Conservation (phyloP, 2,329 filamentous ascomycete species). For the Diaporthe sp. region DNA sequence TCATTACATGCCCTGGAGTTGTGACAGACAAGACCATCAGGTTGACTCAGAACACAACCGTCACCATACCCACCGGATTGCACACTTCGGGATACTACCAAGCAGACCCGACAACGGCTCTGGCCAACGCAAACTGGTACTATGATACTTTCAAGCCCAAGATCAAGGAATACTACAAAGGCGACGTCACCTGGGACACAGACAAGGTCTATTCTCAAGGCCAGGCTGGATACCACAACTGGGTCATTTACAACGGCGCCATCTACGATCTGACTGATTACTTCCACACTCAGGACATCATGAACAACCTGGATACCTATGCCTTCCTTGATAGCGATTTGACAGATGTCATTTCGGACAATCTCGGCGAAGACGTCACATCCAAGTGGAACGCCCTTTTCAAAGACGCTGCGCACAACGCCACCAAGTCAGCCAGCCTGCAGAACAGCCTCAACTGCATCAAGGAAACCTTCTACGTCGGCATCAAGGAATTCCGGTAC, state of each 20-base stretch:
- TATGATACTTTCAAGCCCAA: constrained; percentile 77
- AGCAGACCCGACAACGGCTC: constrained; percentile 66
- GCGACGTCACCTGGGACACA: constrained; percentile 81
- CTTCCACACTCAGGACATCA: constrained; percentile 78
- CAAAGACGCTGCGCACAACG: constrained; percentile 62
- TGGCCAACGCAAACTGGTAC: constrained; percentile 84
- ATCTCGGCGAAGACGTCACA: constrained; percentile 86
- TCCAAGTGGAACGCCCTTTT: constrained; percentile 71
- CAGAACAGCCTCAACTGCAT: constrained; percentile 83
- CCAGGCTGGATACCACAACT: constrained; percentile 75
- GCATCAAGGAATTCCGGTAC: constrained; percentile 87
- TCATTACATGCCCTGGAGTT: constrained; percentile 80
- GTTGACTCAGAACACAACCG: constrained; percentile 76
- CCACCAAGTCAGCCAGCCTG: constrained; percentile 65
- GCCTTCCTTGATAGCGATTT: constrained; percentile 80
- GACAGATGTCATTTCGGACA: constrained; percentile 77
- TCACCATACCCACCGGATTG: constrained; percentile 66
- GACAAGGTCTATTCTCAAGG: constrained; percentile 75
- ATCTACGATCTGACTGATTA: constrained; percentile 96
- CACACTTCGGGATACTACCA: constrained; percentile 80
- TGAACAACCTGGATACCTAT: constrained; percentile 70
- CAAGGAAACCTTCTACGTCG: constrained; percentile 85
- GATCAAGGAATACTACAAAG: constrained; percentile 90
- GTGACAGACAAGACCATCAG: constrained; percentile 70
- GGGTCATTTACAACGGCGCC: constrained; percentile 82